A percentile compares a stretch with the other conserved stretches of the same genome.
Evolutionary conservation across 2,329 filamentous ascomycete genomes (phyloP).

Genomic region (Leptographium galeiforme): DNA sequence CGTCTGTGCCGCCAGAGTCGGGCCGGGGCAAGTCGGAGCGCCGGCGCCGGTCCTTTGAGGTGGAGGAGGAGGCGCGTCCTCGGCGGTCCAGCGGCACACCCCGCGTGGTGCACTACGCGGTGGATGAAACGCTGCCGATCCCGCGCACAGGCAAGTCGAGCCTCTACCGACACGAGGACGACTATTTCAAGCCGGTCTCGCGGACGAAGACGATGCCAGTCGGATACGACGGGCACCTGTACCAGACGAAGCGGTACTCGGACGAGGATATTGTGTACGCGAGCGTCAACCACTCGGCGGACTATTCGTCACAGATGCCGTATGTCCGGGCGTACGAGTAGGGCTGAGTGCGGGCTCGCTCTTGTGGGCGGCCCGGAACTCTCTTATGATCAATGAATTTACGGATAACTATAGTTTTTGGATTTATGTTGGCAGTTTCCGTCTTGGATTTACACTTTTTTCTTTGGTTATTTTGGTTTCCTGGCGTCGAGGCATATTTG

Average conservation of each 20-base stretch:
- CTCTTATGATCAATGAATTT: background rate
- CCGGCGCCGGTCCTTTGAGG: conserved; percentile 10
- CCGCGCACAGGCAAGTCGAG: conserved; percentile 1
- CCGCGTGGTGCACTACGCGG: conserved; percentile 2
- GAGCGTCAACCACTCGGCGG: conserved; percentile 5
- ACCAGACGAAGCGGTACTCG: conserved; percentile 11
- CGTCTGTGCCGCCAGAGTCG: conserved; percentile 4
- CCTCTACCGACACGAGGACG: conserved; percentile 1
- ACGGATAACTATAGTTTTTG: background rate
- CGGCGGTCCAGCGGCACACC: background rate
- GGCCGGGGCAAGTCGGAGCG: conserved; percentile 8
- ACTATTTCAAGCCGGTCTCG: conserved; percentile 3
- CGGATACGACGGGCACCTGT: conserved; percentile 9
- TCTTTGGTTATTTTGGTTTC: background rate
- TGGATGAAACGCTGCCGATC: conserved; percentile 1
- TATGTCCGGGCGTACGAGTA: conserved; percentile 2
- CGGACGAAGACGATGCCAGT: conserved; percentile 8
- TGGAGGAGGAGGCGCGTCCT: conserved; percentile 5
- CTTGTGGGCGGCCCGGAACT: background rate
- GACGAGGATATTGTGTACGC: conserved; percentile 12
- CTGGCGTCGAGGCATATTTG: background rate
- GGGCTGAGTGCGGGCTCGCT: background rate
- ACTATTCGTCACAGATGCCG: conserved; percentile 4
- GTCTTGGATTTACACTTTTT: background rate
- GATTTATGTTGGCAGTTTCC: too few species aligned